phyloP scores from a whole-genome alignment of 148 eudicot genomes.

The Diospyros kaki region DNA sequence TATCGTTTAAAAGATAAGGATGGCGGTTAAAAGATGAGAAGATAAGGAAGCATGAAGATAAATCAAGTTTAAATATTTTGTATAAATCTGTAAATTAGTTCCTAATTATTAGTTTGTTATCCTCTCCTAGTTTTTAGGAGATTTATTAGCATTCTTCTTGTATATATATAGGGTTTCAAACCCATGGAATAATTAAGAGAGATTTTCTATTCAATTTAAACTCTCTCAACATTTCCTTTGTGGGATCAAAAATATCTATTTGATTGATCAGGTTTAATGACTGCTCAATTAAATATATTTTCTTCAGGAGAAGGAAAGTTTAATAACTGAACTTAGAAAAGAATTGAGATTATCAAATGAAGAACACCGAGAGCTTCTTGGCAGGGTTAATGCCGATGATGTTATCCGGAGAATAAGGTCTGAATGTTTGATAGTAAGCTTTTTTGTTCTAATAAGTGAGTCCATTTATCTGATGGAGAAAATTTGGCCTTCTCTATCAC shows the following conservation, averaged over 20 bases:
- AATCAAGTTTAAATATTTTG: too few species aligned
- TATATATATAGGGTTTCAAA: too few species aligned
- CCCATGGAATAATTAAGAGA: too few species aligned
- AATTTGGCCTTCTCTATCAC: slow-evolving; percentile 1
- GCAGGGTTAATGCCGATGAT: slow-evolving; percentile 78
- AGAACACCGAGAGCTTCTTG: slow-evolving; percentile 82
- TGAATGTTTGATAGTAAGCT: not conserved
- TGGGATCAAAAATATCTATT: slow-evolving; percentile 13
- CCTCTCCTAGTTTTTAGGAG: too few species aligned
- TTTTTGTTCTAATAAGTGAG: slow-evolving; percentile 3
- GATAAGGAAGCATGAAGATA: too few species aligned
- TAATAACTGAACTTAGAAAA: slow-evolving; percentile 87
- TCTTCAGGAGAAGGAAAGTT: slow-evolving; percentile 71
- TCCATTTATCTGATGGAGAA: not conserved
- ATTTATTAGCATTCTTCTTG: too few species aligned
- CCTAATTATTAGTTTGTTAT: too few species aligned
- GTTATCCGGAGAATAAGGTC: slow-evolving; percentile 79
- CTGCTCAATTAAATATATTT: slow-evolving; percentile 24
- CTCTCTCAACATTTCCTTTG: not conserved
- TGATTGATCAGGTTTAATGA: slow-evolving; percentile 23
- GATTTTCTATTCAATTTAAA: too few species aligned
- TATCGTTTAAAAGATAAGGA: too few species aligned
- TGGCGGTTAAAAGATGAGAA: too few species aligned
- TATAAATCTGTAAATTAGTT: too few species aligned
- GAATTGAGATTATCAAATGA: slow-evolving; percentile 91